Conservation (phyloP, 176 grass and related monocot genomes). For the Phragmites australis region DNA sequence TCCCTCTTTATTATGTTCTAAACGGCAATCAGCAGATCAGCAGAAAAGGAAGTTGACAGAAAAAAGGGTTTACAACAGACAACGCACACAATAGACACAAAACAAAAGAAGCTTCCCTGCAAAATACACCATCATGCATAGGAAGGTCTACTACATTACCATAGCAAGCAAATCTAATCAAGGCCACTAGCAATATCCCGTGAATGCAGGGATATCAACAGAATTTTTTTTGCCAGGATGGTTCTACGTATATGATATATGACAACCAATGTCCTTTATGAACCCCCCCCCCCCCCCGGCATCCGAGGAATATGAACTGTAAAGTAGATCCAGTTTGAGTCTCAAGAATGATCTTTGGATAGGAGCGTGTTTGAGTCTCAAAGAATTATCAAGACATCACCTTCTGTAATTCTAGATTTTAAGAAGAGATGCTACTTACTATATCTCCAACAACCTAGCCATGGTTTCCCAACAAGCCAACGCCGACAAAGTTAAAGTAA, state of each 20-base stretch:
- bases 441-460: not conserved
- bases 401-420: not conserved
- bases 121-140: constrained; percentile 9
- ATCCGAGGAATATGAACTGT: not conserved
- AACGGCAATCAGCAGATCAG: not conserved
- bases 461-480: not conserved
- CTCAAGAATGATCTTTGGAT: too few species aligned
- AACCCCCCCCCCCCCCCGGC: not conserved
- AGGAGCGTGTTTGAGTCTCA: too few species aligned
- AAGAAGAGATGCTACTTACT: not conserved
- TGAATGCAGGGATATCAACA: constrained; percentile 3
- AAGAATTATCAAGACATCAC: too few species aligned
- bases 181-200: not conserved
- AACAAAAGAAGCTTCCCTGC: not conserved
- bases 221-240: not conserved
- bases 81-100: not conserved
- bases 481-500: not conserved
- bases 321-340: not conserved
- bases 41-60: not conserved
- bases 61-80: not conserved
- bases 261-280: not conserved
- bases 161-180: not conserved
- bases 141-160: not conserved
- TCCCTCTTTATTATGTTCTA: constrained; percentile 1
- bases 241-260: not conserved